Evolutionary conservation across 2,329 filamentous ascomycete genomes (phyloP), one percentile per base, ranked within the genome.

Genomic region (Immersiporthe knoxdaviesiana): DNA sequence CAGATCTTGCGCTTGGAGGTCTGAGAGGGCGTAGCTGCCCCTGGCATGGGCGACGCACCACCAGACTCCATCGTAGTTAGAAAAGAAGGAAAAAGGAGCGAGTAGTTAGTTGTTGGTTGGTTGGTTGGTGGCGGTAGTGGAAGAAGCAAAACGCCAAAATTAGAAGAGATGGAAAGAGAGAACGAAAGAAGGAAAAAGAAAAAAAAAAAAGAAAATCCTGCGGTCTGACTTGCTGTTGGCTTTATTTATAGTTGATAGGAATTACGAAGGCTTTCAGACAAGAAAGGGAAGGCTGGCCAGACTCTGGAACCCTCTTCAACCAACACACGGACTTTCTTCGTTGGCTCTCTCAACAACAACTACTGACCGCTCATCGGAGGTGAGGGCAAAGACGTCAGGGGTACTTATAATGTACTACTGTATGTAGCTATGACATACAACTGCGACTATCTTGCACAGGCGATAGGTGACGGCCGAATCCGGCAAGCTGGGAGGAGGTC

Each of bases 1-100:
- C 93, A 97, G 78, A 97, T 91, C 73, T 92, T 92, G 70, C 91
- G 82, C 72, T 79, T 82, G 64, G 79, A 76, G 39, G 75, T 75
- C 71, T 76, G 75, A 71, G 78, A 67, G 50, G 79, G 75, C 1
- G 78, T 79, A n/a, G 75, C 71, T 16, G 76, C 76, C 69, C 75
- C 71, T 11, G 76, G 74, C 71, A 74, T 71, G n/a, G 79, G 79
- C 27, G 81, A 81, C 47, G 75, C 77, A 71, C 78, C 79, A 73
- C 78, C 79, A 66, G 81, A 82, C 72, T 78, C 77, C 81, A 84
- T 83, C n/a, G 6, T 44, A 16, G 5, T 37, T 3, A 37, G 16
- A 8, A 37, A 21, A 58, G n/a, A 21, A 7, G 14, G 39, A 41
- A 3, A 41, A 11, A 41, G 41, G 14, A 44, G 41, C 3, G 16